Evolutionary conservation across 305 asterid genomes (phyloP), one percentile per base, ranked within the genome.

Genomic region (Lippia alba): DNA sequence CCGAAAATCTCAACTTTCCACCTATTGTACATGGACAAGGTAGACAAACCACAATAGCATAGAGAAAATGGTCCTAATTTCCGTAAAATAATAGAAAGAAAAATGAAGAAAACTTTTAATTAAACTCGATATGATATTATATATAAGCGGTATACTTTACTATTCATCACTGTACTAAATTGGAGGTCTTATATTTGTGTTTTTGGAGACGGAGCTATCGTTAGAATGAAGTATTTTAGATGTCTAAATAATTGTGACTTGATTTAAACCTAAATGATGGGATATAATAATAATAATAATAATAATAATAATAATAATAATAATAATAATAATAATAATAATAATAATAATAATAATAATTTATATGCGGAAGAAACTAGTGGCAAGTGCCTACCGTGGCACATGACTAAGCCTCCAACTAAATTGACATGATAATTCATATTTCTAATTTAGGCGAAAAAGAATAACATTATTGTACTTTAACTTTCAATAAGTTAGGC

Each of bases 381-480:
- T 24, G 30, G 30, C 30, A 24, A 24, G 30, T 3, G 30, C 30
- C 30, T 24, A 24, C 30, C 3, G 3, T 56, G 67, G 20, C 59
- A 64, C 15, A 39, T 69, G 72, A 75, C 61, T 75, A 69, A 51
- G 71, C 76, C 63, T 67, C 76, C 67, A 67, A 63, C 49, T n/a
- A 58, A 34, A 46, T 65, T 75, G 61, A 40, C 59, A 33, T 61
- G 24, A 67, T 33, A 8, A 50, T 60, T 44, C 48, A 69, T 45
- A 12, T 24, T 24, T 24, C 30, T 48, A 16, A 40, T 24, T 24
- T 24, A 56, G 64, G 18, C 32, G 17, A 20, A 41, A 12, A 20
- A 61, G 10, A 39, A 56, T 2, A 9, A 56, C 1, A 24, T 24
- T 24, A 3, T 24, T 20, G 32, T 56, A 56, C 12, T 3, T 24